Conservation (phyloP, 2,329 filamentous ascomycete genomes). For the Passalora sequoiae region DNA sequence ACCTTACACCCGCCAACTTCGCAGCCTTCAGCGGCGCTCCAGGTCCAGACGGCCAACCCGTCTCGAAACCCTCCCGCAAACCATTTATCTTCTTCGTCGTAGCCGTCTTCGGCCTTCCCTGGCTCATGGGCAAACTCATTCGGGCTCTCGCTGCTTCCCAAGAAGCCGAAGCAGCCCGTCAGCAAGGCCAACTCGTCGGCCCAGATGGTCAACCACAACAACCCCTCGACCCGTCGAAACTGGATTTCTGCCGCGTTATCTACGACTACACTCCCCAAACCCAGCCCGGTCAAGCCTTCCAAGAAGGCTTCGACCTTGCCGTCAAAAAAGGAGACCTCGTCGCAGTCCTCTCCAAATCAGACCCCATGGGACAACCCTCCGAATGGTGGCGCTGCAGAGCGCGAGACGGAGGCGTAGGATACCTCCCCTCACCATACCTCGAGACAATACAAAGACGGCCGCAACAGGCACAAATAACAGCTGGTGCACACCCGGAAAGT, state of each 20-base stretch:
- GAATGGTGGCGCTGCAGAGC: constrained; percentile 98
- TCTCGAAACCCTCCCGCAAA: constrained; percentile 78
- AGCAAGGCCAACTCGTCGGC: constrained; percentile 51
- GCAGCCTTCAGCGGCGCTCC: constrained; percentile 70
- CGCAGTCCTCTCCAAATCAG: constrained; percentile 84
- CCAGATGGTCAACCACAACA: constrained; percentile 41
- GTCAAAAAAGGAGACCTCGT: constrained; percentile 90
- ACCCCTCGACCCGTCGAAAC: constrained; percentile 75
- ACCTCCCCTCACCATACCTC: constrained; percentile 85
- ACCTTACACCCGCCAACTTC: constrained; percentile 86
- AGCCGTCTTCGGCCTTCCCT: constrained; percentile 90
- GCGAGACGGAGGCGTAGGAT: constrained; percentile 83
- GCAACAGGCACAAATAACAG: constrained; percentile 43
- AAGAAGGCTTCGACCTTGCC: constrained; percentile 73
- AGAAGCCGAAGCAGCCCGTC: constrained; percentile 67
- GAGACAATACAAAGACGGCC: constrained; percentile 63
- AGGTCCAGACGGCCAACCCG: constrained; percentile 61
- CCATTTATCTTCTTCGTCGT: constrained; percentile 93
- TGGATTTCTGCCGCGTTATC: constrained; percentile 91
- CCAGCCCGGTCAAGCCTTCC: constrained; percentile 40
- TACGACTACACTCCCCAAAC: constrained; percentile 89
- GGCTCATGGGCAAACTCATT: constrained; percentile 95
- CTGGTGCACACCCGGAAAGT: constrained; percentile 34
- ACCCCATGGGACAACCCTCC: constrained; percentile 83
- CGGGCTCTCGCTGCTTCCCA: constrained; percentile 74